phyloP scores from a whole-genome alignment of 2,329 filamentous ascomycete genomes.

The Neurospora sp. region DNA sequence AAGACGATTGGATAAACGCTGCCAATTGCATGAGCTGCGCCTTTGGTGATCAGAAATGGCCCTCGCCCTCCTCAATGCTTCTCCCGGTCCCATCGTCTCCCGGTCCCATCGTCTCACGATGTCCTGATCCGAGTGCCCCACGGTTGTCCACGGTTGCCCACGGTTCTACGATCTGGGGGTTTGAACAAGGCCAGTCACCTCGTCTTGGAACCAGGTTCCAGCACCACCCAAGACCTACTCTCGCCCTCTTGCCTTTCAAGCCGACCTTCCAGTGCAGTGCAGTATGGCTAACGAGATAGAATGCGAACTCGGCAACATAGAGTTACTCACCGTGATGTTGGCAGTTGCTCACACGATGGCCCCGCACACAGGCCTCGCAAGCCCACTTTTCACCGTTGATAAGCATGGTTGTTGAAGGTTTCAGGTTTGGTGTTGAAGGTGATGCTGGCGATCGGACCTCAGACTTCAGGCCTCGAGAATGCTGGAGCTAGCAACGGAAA shows the following conservation, averaged over 20 bases:
- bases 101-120: not conserved
- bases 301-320: constrained; percentile 12
- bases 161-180: not conserved
- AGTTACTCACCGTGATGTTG: constrained; percentile 75
- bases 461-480: not conserved
- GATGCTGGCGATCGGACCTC: not conserved
- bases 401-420: constrained; percentile 45
- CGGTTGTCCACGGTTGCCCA: not conserved
- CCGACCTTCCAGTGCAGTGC: constrained; percentile 1
- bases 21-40: not conserved
- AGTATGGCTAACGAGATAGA: constrained; percentile 1
- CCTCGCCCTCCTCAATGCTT: not conserved
- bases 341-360: constrained; percentile 97
- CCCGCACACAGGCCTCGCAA: constrained; percentile 95
- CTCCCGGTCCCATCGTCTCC: not conserved
- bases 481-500: not conserved
- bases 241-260: constrained; percentile 7
- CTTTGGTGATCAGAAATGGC: not conserved
- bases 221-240: not conserved
- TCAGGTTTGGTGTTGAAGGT: not conserved
- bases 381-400: constrained; percentile 96
- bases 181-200: not conserved
- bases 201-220: not conserved
- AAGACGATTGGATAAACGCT: not conserved
- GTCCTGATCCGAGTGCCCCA: not conserved